Evolutionary conservation across 2,329 filamentous ascomycete genomes (phyloP), one percentile per base, ranked within the genome.

Genomic region (Fusarium luffae): DNA sequence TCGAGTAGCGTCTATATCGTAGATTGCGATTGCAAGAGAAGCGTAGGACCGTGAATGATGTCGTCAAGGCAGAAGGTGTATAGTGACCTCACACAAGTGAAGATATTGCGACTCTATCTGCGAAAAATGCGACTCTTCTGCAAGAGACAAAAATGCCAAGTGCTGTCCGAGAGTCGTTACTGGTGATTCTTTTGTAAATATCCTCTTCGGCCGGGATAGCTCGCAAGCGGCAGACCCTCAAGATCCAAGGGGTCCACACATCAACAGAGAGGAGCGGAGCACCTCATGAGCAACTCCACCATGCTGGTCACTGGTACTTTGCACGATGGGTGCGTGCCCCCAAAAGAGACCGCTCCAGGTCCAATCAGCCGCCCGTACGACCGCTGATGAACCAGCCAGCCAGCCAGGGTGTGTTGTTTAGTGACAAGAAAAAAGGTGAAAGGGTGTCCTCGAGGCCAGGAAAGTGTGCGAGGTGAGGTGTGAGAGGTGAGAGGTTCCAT

Each of bases 341-440:
- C 34, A n/a, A 42, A 52, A n/a, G 23, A 42, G 47, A 49, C 61
- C 66, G 49, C 59, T 52, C 62, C 44, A 61, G 59, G 54, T 60
- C 68, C 69, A 73, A 71, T 73, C 70, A 71, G 62, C 59, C 63
- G 67, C 69, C 55, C 50, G 63, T 61, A 69, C 58, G 63, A 72
- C 62, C 64, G 59, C 72, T 73, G 64, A 74, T 72, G 72, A 71
- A 72, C 69, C 66, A 71, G 68, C 72, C 66, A 72, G 70, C 59
- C 49, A 65, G 63, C 54, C 48, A 47, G 63, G 63, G 54, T 68
- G 64, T 67, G 65, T 55, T 68, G 41, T 23, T 61, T 68, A 63
- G 61, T 65, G 55, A 68, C 43, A 19, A 19, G 30, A 56, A 47
- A 55, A 56, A 47, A 56, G 52, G 51, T 49, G 52, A 59, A 47